A percentile compares a stretch with the other conserved stretches of the same genome.
Conservation (phyloP, 2,329 filamentous ascomycete genomes). For the Ramularia endophylla region DNA sequence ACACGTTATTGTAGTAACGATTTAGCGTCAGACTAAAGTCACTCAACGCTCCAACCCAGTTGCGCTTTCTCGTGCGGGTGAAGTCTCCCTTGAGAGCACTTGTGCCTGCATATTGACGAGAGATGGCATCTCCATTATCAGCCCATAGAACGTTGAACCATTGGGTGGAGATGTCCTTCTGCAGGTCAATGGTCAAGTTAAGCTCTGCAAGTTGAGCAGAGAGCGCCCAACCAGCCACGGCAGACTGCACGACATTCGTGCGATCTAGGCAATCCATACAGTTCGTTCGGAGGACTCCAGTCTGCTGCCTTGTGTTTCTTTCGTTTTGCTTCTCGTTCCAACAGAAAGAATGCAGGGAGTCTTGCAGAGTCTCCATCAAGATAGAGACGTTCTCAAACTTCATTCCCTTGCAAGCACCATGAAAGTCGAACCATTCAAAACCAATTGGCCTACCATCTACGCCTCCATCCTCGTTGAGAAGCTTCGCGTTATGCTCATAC, state of each 20-base stretch:
- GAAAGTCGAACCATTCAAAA: conserved; percentile 98
- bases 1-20: conserved; percentile 76
- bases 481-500: conserved; percentile 63
- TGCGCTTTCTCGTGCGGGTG: conserved; percentile 81
- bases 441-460: conserved; percentile 50
- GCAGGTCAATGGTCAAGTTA: conserved; percentile 67
- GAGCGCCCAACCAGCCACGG: conserved; percentile 75
- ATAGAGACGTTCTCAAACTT: conserved; percentile 91
- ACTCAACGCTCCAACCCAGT: conserved; percentile 85
- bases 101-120: conserved; percentile 91
- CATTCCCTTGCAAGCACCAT: conserved; percentile 88
- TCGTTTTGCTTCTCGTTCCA: conserved; percentile 58
- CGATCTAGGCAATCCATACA: conserved; percentile 98
- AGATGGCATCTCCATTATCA: conserved; percentile 94
- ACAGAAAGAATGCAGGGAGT: conserved; percentile 62
- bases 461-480: conserved; percentile 58
- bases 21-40: conserved; percentile 86
- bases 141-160: conserved; percentile 97
- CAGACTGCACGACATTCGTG: conserved; percentile 93
- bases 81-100: conserved; percentile 96
- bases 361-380: conserved; percentile 64
- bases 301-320: conserved; percentile 48
- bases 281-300: conserved; percentile 82
- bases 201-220: conserved; percentile 72
- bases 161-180: conserved; percentile 69